Base-by-base conservation (phyloP, 1,284 basidiomycete genomes). In the Ceraceosorus guamensis region DNA sequence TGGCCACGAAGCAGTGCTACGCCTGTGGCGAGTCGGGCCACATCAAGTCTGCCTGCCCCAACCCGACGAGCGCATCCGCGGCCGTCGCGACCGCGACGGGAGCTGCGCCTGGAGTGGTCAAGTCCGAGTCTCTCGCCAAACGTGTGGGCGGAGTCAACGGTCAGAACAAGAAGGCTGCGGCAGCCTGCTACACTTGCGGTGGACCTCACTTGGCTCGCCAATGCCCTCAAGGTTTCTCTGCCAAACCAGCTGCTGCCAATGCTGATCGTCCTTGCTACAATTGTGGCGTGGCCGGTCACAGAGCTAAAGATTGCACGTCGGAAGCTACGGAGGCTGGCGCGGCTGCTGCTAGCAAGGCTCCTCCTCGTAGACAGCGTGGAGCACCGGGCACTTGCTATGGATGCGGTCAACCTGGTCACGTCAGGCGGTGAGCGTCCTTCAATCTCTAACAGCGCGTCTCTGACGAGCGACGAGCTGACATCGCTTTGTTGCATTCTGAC, bases 221-320 rank as follows among this genome's bases (percentile, higher is more conserved):
- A 13, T 58, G 56, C 52, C 52, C 56, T 11, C 39, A 41, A 16
- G 39, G 39, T 24, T 24, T 24, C 24, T 24, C 24, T 24, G 1
- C 24, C 39, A 16, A 16, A 11, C 11, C 39, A 11, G 39, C 16
- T 41, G 39, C 39, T 16, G 11, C 39, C 16, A 11, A 16, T 16
- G 39, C 39, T 41, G 11, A 11, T 41, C 39, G 10, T 16, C 11
- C 39, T 59, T 70, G 70, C 66, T 73, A 69, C 67, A 70, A 70
- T 63, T 73, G 70, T 59, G 70, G 70, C 49, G 70, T 68, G 51
- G 50, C 68, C 44, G 70, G 70, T 35, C 70, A 73, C 65, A 48
- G 70, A 35, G 62, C 60, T 41, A 68, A 68, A 50, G 70, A 73
- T 57, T 73, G 70, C 64, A 58, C 68, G 46, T 69, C 67, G 45